phyloP scores from a whole-genome alignment of 768 basidiomycete genomes.

The Termitomyces sp. region DNA sequence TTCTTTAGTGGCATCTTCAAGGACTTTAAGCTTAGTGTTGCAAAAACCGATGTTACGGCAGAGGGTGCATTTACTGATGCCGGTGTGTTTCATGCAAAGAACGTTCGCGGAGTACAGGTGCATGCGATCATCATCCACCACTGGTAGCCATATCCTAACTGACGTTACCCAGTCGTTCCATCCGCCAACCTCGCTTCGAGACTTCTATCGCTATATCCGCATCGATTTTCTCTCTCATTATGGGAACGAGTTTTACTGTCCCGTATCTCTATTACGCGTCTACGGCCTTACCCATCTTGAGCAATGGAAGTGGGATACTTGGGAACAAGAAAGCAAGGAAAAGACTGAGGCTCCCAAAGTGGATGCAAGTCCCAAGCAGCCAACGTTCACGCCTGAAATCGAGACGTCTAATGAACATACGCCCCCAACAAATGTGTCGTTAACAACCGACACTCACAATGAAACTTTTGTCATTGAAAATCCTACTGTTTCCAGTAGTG shows the following conservation, averaged over 20 bases:
- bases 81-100: conserved; percentile 82
- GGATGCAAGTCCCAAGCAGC: conserved; percentile 15
- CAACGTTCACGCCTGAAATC: neutral
- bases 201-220: conserved; percentile 91
- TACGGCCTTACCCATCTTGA: conserved; percentile 97
- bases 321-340: conserved; percentile 64
- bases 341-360: conserved; percentile 24
- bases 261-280: conserved; percentile 85
- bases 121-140: conserved; percentile 19
- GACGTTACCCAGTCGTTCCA: conserved; percentile 60
- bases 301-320: conserved; percentile 89
- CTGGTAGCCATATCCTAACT: neutral
- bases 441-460: neutral
- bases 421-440: neutral
- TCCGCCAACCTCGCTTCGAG: conserved; percentile 61
- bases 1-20: conserved; percentile 97
- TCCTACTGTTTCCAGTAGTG: neutral
- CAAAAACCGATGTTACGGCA: conserved; percentile 70
- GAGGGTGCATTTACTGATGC: conserved; percentile 65
- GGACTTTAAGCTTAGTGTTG: conserved; percentile 81
- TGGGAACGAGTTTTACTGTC: conserved; percentile 94
- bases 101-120: conserved; percentile 88
- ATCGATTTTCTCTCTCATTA: conserved; percentile 94
- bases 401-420: neutral
- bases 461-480: neutral